Percentiles rank a stretch among this genome's conserved stretches.
Evolutionary conservation across 2,329 filamentous ascomycete species (phyloP).

Genomic region (Raffaelea arxii): DNA sequence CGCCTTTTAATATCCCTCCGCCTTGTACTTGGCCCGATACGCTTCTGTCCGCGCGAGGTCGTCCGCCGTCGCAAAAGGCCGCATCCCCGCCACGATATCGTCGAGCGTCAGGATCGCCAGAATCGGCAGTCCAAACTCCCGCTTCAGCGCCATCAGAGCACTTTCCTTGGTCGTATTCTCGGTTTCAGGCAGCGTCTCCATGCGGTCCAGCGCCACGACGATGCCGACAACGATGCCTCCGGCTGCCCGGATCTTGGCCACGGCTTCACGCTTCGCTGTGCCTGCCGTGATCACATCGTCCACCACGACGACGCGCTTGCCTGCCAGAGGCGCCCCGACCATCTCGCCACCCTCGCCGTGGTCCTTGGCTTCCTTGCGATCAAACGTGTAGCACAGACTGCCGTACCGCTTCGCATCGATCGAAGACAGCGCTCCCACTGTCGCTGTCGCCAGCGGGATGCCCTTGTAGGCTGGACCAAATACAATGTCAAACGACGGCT

Average conservation of each 20-base stretch:
- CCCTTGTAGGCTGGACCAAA: constrained; percentile 97
- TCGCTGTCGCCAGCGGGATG: constrained; percentile 76
- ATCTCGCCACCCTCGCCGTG: constrained; percentile 93
- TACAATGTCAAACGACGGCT: constrained; percentile 62
- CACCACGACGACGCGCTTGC: constrained; percentile 78
- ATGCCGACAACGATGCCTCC: constrained; percentile 81
- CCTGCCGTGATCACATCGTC: constrained; percentile 97
- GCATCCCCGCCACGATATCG: constrained; percentile 67
- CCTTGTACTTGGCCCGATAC: constrained; percentile 59
- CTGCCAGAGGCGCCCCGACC: constrained; percentile 76
- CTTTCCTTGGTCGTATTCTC: constrained; percentile 66
- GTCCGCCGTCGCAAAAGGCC: constrained; percentile 48
- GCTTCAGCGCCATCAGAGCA: constrained; percentile 76
- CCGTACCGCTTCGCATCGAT: constrained; percentile 39
- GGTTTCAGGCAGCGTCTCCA: constrained; percentile 60
- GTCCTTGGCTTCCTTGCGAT: constrained; percentile 92
- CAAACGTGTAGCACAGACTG: constrained; percentile 74
- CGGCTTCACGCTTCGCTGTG: constrained; percentile 86
- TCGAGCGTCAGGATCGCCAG: constrained; percentile 74
- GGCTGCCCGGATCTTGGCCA: constrained; percentile 77
- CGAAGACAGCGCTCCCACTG: constrained; percentile 30
- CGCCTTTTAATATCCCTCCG: constrained; percentile 30
- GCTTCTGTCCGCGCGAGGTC: constrained; percentile 61
- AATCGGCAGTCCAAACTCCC: constrained; percentile 76
- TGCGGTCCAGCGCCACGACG: constrained; percentile 77